Evolutionary conservation across 306 rosid genomes (phyloP), one percentile per base, ranked within the genome.

Genomic region (Astragalus membranaceus): DNA sequence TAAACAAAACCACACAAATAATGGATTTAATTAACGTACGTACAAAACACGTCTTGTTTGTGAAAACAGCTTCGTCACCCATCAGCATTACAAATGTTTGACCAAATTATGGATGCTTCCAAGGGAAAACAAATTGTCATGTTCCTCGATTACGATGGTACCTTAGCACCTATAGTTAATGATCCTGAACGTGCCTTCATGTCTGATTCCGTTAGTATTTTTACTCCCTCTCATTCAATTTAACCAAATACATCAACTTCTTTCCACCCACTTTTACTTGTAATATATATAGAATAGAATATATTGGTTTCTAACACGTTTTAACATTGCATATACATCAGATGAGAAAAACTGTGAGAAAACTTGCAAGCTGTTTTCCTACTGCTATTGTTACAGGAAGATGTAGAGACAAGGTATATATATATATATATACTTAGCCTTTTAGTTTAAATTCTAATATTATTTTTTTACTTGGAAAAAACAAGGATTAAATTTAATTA

Each of bases 371-470:
- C 56, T 76, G 85, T 75, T 93, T 90, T 76, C 98, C 98, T 4
- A 87, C 98, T 26, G 98, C 98, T 23, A 90, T 93, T 64, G 97
- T 93, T 36, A 90, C 80, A 10, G 98, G 98, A 50, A 85, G 98
- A 81, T 87, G 97, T 80, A 88, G 87, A 73, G 96, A 88, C 52
- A 93, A 88, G 91, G 98, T 91, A 26, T 26, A 26, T 26, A 20
- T 20, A 20, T 20, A 20, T 20, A 20, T 26, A 26, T 26, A 82
- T 75, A 26, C 53, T 43, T 88, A 80, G 75, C 69, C 58, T 75
- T 74, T 47, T 39, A 30, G 12, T 72, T 64, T 7, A n/a, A 11
- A 36, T 60, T 44, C 74, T 30, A 1, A 16, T 15, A 2, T 30
- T 11, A 39, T 48, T 74, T 11, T 16, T n/a, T 61, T 8, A 26